Base-by-base conservation (phyloP, 139 green algal genomes). In the Zygnema circumcarinatum region DNA sequence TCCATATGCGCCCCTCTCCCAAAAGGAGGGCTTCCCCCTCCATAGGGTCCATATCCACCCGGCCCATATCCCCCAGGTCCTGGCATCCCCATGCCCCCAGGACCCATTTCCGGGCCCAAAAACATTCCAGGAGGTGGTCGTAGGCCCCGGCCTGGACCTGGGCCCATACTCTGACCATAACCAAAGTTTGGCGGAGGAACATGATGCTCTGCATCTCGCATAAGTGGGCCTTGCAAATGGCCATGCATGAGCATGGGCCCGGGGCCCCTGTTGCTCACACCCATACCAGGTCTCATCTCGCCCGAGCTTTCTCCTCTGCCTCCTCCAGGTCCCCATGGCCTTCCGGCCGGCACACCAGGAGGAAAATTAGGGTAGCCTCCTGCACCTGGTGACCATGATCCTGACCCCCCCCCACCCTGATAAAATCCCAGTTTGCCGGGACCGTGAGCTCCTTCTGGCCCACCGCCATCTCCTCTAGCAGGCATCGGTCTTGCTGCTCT, bases 241-340 rank as follows among this genome's bases (percentile, higher is more conserved):
- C n/a, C n/a, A n/a, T n/a, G n/a, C n/a, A n/a, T n/a, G n/a, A n/a
- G n/a, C 47, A 16, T 62, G 47, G 47, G 38, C 29, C n/a, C 54
- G n/a, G 42, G 39, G 7, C 38, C 31, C 82, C 82, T 38, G 29
- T 32, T 87, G 29, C 36, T 38, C 86, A 25, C 22, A 25, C 73
- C 76, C 38, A 35, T 88, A n/a, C 33, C 33, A 86, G 22, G 31
- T n/a, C 82, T 79, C 41, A 74, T 86, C n/a, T 89, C 36, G 32
- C 75, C 38, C n/a, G 36, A 38, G 2, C 69, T 78, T 52, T 32
- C 40, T 85, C 32, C 79, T 52, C 79, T 39, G 74, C 79, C 67
- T 52, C 79, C 75, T 85, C 36, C n/a, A 16, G 2, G 31, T 52
- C 38, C 67, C 79, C 54, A 35, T 89, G 11, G 29, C 25, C 82